Base-by-base conservation (phyloP, 441 rosid species). In the Populus trichocarpa region DNA sequence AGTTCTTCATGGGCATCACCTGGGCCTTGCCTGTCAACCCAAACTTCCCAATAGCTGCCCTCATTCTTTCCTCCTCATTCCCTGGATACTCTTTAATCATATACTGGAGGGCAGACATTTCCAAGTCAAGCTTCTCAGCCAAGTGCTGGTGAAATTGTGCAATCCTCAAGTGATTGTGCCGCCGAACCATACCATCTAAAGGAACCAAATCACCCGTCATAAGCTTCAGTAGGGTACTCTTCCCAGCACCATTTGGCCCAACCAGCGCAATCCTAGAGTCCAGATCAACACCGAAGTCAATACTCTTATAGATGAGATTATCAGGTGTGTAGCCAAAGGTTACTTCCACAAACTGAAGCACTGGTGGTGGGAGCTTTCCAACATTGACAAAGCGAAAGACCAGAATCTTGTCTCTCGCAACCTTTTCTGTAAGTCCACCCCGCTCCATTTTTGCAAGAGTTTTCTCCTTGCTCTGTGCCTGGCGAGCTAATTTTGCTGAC, bases 391-490 rank as follows among this genome's bases (percentile, higher is more conserved):
- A 96, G 5, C 93, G 92, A 79, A 96, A 96, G 68, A 93, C 93
- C 5, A 96, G 85, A 75, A 96, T 88, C 73, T 90, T 89, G 77
- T 96, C 98, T 73, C 85, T 90, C 0, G 33, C 86, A 5, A 93
- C 99, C 86, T 84, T 92, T 75, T 92, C 99, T 0, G 98, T 92
- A 70, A 96, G 97, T 28, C 99, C 98, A 74, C 98, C 99, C 23
- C 98, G 87, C 86, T 96, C 99, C 99, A 96, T 96, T 87, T 96
- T 96, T 18, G 99, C 99, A 35, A 96, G 86, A 2, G 99, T 96
- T 80, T 96, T 96, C 80, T 96, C 99, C 84, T 96, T 96, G 86
- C 99, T 96, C 88, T 93, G 99, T 6, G 98, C 98, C 71, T 96
- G 99, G 53, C 99, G 97, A 33, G 99, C 99, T 42, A 96, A 88